phyloP scores from a whole-genome alignment of 2,329 filamentous ascomycete species.

The Sarocladium kiliense region DNA sequence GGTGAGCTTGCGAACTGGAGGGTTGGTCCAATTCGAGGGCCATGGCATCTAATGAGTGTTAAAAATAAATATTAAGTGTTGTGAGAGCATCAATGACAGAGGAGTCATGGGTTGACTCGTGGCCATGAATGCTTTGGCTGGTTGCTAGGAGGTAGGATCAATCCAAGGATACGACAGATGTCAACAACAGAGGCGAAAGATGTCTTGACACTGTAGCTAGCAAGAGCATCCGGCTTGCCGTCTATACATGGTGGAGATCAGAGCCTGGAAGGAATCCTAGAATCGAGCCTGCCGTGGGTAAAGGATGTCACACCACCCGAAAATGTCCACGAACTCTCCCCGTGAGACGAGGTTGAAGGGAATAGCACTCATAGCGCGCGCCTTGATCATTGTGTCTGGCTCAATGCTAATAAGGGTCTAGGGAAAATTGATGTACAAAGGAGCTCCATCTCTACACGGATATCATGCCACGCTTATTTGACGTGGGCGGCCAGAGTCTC shows the following conservation, averaged over 20 bases:
- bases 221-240: too few species aligned
- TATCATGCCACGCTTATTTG: conserved; percentile 61
- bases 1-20: neutral
- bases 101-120: too few species aligned
- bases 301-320: too few species aligned
- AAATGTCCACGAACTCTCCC: too few species aligned
- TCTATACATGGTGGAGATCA: too few species aligned
- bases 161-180: too few species aligned
- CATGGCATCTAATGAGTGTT: neutral
- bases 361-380: conserved; percentile 23
- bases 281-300: too few species aligned
- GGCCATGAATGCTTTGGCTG: too few species aligned
- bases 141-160: too few species aligned
- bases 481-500: conserved; percentile 76
- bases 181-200: too few species aligned
- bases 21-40: neutral
- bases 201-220: too few species aligned
- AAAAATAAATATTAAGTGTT: neutral
- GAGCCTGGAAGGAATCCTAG: too few species aligned
- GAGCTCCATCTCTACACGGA: conserved; percentile 25
- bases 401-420: conserved; percentile 27
- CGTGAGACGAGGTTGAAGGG: conserved; percentile 11
- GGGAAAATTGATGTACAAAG: conserved; percentile 38
- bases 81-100: neutral
- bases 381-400: conserved; percentile 29